Base-by-base conservation (phyloP, 352 stramenopile genomes). In the Phytophthora citrophthora region DNA sequence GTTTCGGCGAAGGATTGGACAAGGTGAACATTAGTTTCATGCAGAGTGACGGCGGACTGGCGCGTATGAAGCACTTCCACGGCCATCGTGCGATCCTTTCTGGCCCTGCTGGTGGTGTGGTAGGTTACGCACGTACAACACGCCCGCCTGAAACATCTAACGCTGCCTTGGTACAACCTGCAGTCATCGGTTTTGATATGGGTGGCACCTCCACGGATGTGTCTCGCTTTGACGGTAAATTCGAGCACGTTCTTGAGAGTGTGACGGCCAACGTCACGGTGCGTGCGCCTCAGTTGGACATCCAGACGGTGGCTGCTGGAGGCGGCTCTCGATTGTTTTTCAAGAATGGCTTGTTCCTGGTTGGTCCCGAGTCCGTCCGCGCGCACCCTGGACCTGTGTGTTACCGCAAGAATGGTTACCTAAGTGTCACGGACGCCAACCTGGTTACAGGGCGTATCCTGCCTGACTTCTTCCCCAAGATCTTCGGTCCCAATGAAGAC, bases 381-480 rank as follows among this genome's bases (percentile, higher is more conserved):
- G 97, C 97, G 0, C 96, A 99, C 73, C 97, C 97, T 3, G 98
- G 98, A 1, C 93, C 93, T 0, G 91, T 97, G 12, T 99, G 96
- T 75, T 99, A 99, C 77, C 92, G 97, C 50, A 99, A 99, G 73
- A 91, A 94, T 34, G 97, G 97, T 4, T 86, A 95, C 61, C 68
- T 99, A 12, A 97, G 96, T 62, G 96, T 99, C 7, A 99, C 97
- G 1, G 98, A 99, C 75, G 97, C 97, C 5, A 99, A 99, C 75
- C 81, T 99, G 4, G 93, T 99, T 10, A 97, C 98, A 23, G 98
- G 98, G 39, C 84, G 97, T n/a, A 95, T 99, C 48, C 70, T 99
- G 15, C 97, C 97, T 0, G 81, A 96, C 36, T 97, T 99, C 60
- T 99, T 99, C 68, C 98, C 98, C 4, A 93, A 97, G 16, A 99